phyloP scores from a whole-genome alignment of 768 basidiomycete genomes.

The Tricholoma bakamatsutake region DNA sequence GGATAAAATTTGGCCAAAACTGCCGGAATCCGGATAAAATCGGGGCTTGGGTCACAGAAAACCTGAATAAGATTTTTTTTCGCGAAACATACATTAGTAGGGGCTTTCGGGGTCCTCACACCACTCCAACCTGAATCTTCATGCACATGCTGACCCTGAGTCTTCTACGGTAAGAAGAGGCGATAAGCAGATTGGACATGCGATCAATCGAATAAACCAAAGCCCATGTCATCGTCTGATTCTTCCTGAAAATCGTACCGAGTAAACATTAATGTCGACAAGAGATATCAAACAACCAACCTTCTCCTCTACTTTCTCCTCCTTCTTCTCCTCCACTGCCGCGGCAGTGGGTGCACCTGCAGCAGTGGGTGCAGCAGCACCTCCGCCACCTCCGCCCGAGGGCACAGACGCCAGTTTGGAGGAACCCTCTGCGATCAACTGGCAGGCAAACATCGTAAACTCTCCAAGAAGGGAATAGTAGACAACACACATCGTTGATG shows the following conservation, averaged over 20 bases:
- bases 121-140: too few relatives aligned
- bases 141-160: too few relatives aligned
- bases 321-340: constrained; percentile 73
- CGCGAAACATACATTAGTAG: too few relatives aligned
- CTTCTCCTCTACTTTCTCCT: constrained; percentile 91
- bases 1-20: too few relatives aligned
- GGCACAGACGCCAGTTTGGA: constrained; percentile 95
- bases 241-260: constrained; percentile 54
- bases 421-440: constrained; percentile 92
- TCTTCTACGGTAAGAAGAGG: too few relatives aligned
- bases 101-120: too few relatives aligned
- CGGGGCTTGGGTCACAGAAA: too few relatives aligned
- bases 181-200: not conserved
- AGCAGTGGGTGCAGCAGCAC: constrained; percentile 46
- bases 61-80: too few relatives aligned
- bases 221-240: constrained; percentile 98
- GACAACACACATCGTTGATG: constrained; percentile 59
- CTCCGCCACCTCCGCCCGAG: constrained; percentile 73
- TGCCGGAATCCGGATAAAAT: too few relatives aligned
- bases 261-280: not conserved
- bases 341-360: constrained; percentile 52
- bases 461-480: constrained; percentile 8
- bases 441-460: constrained; percentile 6
- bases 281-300: constrained; percentile 30
- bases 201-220: constrained; percentile 90